These are phyloP conservation scores for Camelina sativa DNA, from an alignment of 345 rosid species.

Conservation along the genomic window DNA sequence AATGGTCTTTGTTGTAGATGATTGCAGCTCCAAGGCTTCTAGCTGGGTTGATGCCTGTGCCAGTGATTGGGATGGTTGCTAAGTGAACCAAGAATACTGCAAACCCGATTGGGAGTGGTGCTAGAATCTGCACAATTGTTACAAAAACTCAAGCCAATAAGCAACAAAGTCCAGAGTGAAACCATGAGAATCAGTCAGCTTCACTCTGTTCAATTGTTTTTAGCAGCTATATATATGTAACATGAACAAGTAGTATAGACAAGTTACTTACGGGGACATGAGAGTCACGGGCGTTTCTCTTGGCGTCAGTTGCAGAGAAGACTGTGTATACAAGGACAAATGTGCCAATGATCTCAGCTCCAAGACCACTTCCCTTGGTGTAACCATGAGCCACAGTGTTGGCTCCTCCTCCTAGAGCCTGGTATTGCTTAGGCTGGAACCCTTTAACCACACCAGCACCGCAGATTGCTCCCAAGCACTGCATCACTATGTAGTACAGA, in stretches of 20 bases:
- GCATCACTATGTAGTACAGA: conserved; percentile 52
- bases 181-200: not conserved
- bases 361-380: conserved; percentile 53
- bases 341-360: conserved; percentile 52
- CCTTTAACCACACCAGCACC: conserved; percentile 57
- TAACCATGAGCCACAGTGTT: conserved; percentile 51
- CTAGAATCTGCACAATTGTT: conserved; percentile 52
- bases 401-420: conserved; percentile 52
- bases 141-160: conserved; percentile 5
- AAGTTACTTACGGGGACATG: conserved; percentile 47
- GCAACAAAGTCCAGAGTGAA: not conserved
- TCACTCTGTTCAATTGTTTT: not conserved
- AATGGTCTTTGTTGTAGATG: conserved; percentile 55
- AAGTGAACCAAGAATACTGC: conserved; percentile 77
- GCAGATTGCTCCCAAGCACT: conserved; percentile 47
- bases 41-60: conserved; percentile 79
- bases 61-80: conserved; percentile 71
- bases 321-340: conserved; percentile 55
- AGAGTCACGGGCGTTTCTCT: conserved; percentile 56
- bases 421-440: conserved; percentile 45
- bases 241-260: conserved; percentile 40
- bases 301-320: conserved; percentile 55
- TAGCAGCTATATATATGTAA: conserved; percentile 28
- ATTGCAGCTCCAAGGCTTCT: conserved; percentile 76
- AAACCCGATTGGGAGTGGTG: conserved; percentile 69